Conservation (phyloP, 805 yeast species). For the Komagataella ulmi region DNA sequence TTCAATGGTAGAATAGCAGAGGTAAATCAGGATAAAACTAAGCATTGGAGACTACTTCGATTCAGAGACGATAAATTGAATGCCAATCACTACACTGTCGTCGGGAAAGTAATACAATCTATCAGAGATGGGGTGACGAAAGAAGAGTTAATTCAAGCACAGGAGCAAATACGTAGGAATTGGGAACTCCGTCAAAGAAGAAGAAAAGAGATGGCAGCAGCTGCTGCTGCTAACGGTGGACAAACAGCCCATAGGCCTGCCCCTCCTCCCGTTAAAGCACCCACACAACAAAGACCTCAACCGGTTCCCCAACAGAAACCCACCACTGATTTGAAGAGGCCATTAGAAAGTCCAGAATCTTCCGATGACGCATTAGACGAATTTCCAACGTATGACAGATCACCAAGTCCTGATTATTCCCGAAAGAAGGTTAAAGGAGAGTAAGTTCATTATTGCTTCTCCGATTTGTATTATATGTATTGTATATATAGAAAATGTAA, state of each 20-base stretch:
- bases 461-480: neutral
- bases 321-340: neutral
- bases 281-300: neutral
- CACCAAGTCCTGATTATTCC: constrained; percentile 12
- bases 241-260: neutral
- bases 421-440: constrained; percentile 6
- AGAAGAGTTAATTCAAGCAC: constrained; percentile 54
- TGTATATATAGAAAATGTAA: neutral
- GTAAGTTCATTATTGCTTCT: neutral
- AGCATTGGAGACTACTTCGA: constrained; percentile 73
- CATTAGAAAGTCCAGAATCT: constrained; percentile 12
- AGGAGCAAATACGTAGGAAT: constrained; percentile 37
- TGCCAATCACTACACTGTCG: constrained; percentile 77
- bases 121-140: constrained; percentile 78
- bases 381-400: constrained; percentile 13
- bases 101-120: constrained; percentile 69
- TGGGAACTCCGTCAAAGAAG: constrained; percentile 51
- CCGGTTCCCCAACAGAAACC: neutral
- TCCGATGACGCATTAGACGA: constrained; percentile 18
- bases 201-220: constrained; percentile 10
- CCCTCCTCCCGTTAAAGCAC: neutral
- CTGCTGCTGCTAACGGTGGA: constrained; percentile 7
- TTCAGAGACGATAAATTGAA: constrained; percentile 88
- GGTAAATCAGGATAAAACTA: constrained; percentile 50
- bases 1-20: constrained; percentile 84